Evolutionary conservation across 2,329 filamentous ascomycete genomes (phyloP).

Genomic region (Microsporum ferrugineum): DNA sequence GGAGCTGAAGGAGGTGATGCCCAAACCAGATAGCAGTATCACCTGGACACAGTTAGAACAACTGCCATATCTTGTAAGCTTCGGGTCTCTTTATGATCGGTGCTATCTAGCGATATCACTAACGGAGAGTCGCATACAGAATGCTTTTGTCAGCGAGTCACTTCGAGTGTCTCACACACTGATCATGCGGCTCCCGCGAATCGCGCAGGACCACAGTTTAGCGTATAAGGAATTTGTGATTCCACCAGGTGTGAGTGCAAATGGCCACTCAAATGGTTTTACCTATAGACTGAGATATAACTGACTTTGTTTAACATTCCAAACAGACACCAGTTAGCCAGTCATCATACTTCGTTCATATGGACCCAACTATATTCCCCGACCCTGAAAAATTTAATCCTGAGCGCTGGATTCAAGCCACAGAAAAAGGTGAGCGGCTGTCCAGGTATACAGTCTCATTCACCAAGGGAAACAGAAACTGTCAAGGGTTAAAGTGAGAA

Average conservation of each 20-base stretch:
- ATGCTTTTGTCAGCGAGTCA: constrained; percentile 7
- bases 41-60: constrained; percentile 1
- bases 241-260: neutral
- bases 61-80: constrained; percentile 1
- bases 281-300: neutral
- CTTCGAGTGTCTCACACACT: constrained; percentile 10
- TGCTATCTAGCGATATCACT: neutral
- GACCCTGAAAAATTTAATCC: constrained; percentile 17
- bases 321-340: constrained; percentile 18
- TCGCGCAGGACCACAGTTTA: constrained; percentile 5
- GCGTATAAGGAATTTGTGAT: neutral
- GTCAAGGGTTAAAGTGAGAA: constrained; percentile 17
- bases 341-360: constrained; percentile 16
- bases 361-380: constrained; percentile 17
- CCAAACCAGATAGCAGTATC: neutral
- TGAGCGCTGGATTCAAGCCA: constrained; percentile 17
- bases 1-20: neutral
- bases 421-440: constrained; percentile 12
- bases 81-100: neutral
- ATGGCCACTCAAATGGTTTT: neutral
- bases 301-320: neutral
- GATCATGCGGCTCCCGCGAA: constrained; percentile 6
- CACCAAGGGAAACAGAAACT: constrained; percentile 16
- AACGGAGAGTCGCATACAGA: neutral
- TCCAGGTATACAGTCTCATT: constrained; percentile 19